Conservation (phyloP, 768 basidiomycete species). For the Mrakia gelida region DNA sequence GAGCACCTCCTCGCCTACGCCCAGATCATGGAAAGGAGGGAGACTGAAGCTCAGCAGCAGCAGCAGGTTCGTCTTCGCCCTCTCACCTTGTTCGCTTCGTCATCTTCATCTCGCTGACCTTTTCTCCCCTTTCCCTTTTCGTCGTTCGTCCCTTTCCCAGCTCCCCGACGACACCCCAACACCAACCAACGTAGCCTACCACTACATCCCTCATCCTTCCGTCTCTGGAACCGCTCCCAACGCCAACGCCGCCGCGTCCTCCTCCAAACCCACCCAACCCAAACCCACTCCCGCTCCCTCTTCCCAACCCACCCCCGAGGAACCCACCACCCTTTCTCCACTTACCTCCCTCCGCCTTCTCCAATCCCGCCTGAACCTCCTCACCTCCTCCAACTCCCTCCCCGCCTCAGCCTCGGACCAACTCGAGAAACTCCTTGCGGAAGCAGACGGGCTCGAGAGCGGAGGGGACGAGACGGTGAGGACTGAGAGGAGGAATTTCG, state of each 20-base stretch:
- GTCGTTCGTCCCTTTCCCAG: too few species aligned
- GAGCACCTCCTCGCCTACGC: conserved; percentile 5
- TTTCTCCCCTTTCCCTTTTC: too few species aligned
- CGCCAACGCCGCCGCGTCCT: neutral
- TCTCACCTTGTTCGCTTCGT: neutral
- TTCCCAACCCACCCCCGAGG: neutral
- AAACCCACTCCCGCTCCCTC: neutral
- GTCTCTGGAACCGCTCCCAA: neutral
- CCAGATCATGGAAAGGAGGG: neutral
- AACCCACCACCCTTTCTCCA: neutral
- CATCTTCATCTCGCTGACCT: neutral
- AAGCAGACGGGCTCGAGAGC: neutral
- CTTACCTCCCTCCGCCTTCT: neutral
- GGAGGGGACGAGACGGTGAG: neutral
- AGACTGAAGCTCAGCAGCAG: neutral
- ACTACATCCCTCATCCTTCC: conserved; percentile 28
- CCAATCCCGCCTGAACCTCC: conserved; percentile 13
- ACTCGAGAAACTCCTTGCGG: conserved; percentile 4
- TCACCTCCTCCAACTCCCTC: conserved; percentile 6
- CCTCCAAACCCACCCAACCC: neutral
- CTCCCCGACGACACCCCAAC: neutral
- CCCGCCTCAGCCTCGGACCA: too few species aligned
- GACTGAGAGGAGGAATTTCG: neutral
- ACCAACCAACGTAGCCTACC: conserved; percentile 8
- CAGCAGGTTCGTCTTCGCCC: neutral